Percentiles rank a stretch among this genome's conserved stretches.
These are phyloP conservation scores for Penicillium samsonianum DNA, from an alignment of 495 filamentous ascomycete species.

Conservation along the genomic window DNA sequence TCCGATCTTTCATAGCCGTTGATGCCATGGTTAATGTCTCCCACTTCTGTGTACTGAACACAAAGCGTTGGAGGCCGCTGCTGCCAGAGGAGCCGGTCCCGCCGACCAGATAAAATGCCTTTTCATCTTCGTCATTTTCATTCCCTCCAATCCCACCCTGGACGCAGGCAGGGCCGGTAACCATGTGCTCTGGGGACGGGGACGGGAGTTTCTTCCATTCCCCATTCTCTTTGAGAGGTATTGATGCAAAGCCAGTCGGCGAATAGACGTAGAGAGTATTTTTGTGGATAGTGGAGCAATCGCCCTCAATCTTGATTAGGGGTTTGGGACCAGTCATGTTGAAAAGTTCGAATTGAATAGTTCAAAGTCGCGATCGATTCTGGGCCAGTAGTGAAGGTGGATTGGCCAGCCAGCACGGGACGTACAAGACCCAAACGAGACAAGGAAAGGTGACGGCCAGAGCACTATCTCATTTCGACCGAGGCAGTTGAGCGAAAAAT, in stretches of 20 bases:
- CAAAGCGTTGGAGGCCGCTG: conserved; percentile 79
- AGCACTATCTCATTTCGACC: conserved; percentile 45
- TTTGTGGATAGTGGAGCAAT: conserved; percentile 80
- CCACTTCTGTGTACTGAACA: conserved; percentile 77
- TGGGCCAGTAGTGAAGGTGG: conserved; percentile 35
- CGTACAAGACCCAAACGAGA: conserved; percentile 18
- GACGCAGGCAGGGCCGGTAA: conserved; percentile 77
- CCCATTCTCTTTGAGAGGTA: conserved; percentile 66
- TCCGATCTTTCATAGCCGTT: conserved; percentile 64
- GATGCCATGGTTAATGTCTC: conserved; percentile 58
- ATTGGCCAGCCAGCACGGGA: conserved; percentile 35
- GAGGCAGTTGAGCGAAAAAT: conserved; percentile 14
- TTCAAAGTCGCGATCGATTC: conserved; percentile 25
- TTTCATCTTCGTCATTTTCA: conserved; percentile 45
- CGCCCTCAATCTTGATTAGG: conserved; percentile 62
- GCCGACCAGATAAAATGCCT: conserved; percentile 82
- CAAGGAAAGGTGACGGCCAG: conserved; percentile 41
- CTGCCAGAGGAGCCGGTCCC: conserved; percentile 63
- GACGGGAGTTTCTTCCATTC: conserved; percentile 66
- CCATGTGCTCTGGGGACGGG: conserved; percentile 58
- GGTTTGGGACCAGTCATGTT: conserved; percentile 68
- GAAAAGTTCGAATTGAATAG: conserved; percentile 25
- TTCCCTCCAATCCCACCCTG: conserved; percentile 54
- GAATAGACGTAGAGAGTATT: conserved; percentile 88
- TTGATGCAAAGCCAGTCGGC: conserved; percentile 69